Percentiles rank a stretch among this genome's conserved stretches.
These are phyloP conservation scores for Sanghuangporus weigelae DNA, from an alignment of 1,284 basidiomycete species.

Conservation along the genomic window DNA sequence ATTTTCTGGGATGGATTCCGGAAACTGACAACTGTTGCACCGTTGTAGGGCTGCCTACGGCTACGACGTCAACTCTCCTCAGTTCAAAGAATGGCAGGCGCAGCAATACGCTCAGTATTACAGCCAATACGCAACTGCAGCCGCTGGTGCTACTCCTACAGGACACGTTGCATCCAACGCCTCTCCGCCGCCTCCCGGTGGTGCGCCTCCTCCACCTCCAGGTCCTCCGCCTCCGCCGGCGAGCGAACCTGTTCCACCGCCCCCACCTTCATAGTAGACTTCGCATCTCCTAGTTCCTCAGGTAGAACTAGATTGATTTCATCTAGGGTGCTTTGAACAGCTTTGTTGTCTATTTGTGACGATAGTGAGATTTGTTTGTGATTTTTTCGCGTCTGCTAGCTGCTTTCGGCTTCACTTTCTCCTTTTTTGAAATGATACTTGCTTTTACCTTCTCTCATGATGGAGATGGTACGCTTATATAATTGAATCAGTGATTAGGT, in stretches of 20 bases:
- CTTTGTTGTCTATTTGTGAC: too few relatives aligned
- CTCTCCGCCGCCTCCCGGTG: slow-evolving; percentile 12
- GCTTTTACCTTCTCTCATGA: too few relatives aligned
- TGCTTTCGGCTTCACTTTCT: too few relatives aligned
- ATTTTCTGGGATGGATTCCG: neutral
- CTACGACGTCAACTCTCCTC: slow-evolving; percentile 78
- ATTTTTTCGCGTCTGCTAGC: too few relatives aligned
- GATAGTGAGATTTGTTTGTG: too few relatives aligned
- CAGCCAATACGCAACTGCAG: slow-evolving; percentile 34
- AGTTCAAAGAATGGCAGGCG: slow-evolving; percentile 77
- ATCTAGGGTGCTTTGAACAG: too few relatives aligned
- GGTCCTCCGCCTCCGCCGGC: slow-evolving; percentile 10
- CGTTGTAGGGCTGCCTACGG: slow-evolving; percentile 74
- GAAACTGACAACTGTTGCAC: neutral
- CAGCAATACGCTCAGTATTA: slow-evolving; percentile 72
- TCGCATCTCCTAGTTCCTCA: neutral
- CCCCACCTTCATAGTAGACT: slow-evolving; percentile 8
- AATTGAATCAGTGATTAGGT: too few relatives aligned
- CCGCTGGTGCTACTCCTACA: neutral
- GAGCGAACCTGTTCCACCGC: slow-evolving; percentile 14
- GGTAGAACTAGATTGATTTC: too few relatives aligned
- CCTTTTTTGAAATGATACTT: too few relatives aligned
- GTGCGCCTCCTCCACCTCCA: slow-evolving; percentile 12
- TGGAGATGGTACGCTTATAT: too few relatives aligned
- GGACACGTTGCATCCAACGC: neutral